Evolutionary conservation across 2,329 filamentous ascomycete species (phyloP), one percentile per base, ranked within the genome.

Genomic region (Akanthomyces lecanii): DNA sequence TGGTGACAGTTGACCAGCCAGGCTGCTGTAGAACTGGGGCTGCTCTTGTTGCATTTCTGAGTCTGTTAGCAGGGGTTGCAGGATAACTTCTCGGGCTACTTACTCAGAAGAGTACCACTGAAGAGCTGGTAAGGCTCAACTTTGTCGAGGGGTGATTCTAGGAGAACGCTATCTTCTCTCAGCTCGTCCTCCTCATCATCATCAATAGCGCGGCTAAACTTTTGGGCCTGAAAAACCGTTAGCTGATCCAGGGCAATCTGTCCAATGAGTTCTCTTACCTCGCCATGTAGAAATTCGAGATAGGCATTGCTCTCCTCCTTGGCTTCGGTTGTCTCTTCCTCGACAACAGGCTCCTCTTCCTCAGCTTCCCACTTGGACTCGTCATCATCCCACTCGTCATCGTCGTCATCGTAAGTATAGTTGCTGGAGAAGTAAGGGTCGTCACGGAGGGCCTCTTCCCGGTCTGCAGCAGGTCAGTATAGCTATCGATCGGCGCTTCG

Each of bases 291-390:
- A 80, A 99, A 99, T 68, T 98, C 93, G 53, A 99, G 85, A 74
- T 99, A 99, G 6, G 94, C 92, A 28, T 90, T 89, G 74, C 91
- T 95, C 77, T 98, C 94, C 70, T 97, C 94, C 71, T 92, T 90
- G 70, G 87, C 83, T 65, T 97, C 89, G 3, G 74, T 76, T 16
- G 77, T 71, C 61, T 85, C 85, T 66, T 91, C 90, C 33, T 85
- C 85, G 6, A 62, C 63, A 30, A 87, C 86, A 66, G 86, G 85
- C 66, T 85, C 83, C 64, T 89, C 88, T 44, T 89, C 85, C 67
- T 92, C 90, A 50, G 82, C 87, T 64, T 88, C 86, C 92, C 92
- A 96, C 73, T 90, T 86, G 57, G 86, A 86, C 62, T 92, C 93
- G 45, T 93, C 91, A 48, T 92, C 91, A 54, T 89, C 89, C 79